Base-by-base conservation (phyloP, 1,139 yeast species). In the Taphrina deformans region DNA sequence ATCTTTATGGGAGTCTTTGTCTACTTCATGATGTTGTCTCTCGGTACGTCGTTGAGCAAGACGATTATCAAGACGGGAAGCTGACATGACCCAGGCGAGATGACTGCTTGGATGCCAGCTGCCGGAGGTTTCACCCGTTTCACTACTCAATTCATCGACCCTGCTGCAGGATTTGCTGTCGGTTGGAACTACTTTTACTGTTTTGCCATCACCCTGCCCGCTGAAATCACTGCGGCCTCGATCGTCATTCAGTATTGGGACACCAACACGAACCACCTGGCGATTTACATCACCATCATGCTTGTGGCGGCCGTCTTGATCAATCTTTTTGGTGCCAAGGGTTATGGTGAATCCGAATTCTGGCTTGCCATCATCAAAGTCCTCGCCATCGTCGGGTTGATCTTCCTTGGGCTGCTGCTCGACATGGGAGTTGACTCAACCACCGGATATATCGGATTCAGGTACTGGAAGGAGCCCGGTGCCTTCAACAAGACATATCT, bases 301-400 rank as follows among this genome's bases (percentile, higher is more conserved):
- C 71, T 73, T 59, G 72, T 74, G n/a, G 66, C 72, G 5, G 71
- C 76, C 18, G 67, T 74, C 10, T 53, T 71, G 40, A 72, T 76
- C 67, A 76, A 76, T 68, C 69, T 73, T 50, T 74, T 76, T 51
- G 78, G 77, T 18, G 70, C 62, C 10, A 29, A 68, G 12, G 67
- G 67, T 58, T 85, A 83, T 71, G 96, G 96, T 45, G 89, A 85
- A 72, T 81, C 84, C 16, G 89, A 85, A 73, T 85, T 80, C 72
- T 83, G 87, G 85, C 76, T 85, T 33, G 88, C 88, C 0, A 73
- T 83, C 64, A 73, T 82, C 71, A 85, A 85, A 73, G 77, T 85
- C 16, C 70, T 80, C 21, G 55, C 69, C 27, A 68, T 85, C 38
- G 73, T 81, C 4, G 87, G 87, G 1, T 84, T 82, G 71, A 84